Evolutionary conservation across 2,329 filamentous ascomycete species (phyloP).

Genomic region (Fusarium luffae): DNA sequence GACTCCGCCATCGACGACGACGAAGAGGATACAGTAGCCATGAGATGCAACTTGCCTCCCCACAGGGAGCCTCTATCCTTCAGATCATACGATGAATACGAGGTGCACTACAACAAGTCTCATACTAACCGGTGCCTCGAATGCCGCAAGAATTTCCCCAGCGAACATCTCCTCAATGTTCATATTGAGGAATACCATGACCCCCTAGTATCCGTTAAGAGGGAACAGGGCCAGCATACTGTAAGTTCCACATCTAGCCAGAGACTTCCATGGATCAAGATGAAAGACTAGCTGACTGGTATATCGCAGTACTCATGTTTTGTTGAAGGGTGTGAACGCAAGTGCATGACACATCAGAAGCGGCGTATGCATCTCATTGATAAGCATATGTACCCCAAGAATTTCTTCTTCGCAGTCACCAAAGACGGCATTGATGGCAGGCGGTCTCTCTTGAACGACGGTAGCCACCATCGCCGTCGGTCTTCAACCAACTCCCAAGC

Average conservation of each 20-base stretch:
- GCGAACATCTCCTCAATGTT: constrained; percentile 79
- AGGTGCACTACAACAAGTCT: constrained; percentile 82
- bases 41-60: constrained; percentile 85
- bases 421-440: constrained; percentile 90
- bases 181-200: constrained; percentile 96
- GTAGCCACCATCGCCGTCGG: constrained; percentile 59
- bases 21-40: constrained; percentile 58
- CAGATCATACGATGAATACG: constrained; percentile 80
- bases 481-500: constrained; percentile 56
- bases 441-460: constrained; percentile 78
- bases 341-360: constrained; percentile 86
- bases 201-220: constrained; percentile 75
- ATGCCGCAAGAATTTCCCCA: constrained; percentile 89
- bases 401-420: constrained; percentile 88
- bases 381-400: constrained; percentile 90
- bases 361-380: constrained; percentile 89
- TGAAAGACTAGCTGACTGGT: constrained; percentile 9
- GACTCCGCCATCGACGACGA: constrained; percentile 57
- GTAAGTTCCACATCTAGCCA: constrained; percentile 60
- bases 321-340: constrained; percentile 85
- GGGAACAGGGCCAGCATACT: constrained; percentile 86
- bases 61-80: constrained; percentile 79
- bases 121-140: constrained; percentile 88
- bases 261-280: background rate
- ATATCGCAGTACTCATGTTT: constrained; percentile 81